phyloP scores from a whole-genome alignment of 345 rosid genomes.

The Hypericum perforatum region DNA sequence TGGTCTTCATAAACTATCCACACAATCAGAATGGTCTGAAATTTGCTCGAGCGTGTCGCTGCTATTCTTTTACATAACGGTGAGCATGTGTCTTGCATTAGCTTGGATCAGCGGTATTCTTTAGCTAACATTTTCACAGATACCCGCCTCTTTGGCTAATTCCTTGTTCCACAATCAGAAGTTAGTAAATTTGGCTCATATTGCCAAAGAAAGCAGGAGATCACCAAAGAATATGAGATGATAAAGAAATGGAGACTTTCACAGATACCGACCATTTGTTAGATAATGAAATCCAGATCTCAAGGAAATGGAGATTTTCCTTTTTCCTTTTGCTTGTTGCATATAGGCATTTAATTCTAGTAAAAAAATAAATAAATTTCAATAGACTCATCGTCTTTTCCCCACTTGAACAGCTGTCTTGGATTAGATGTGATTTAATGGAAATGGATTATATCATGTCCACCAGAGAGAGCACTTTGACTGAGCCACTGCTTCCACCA shows the following conservation, averaged over 20 bases:
- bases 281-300: no score
- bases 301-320: background rate
- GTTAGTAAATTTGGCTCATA: no score
- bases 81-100: conserved; percentile 11
- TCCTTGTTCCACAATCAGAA: no score
- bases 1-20: conserved; percentile 41
- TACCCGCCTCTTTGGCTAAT: background rate
- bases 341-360: background rate
- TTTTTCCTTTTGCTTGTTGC: background rate
- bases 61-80: conserved; percentile 38
- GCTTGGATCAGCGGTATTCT: background rate
- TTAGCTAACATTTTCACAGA: background rate
- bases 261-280: no score
- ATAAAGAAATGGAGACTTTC: no score
- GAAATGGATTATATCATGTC: conserved; percentile 38
- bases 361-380: no score
- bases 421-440: conserved; percentile 34
- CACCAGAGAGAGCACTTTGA: conserved; percentile 21
- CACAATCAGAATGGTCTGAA: conserved; percentile 32
- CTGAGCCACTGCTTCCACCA: conserved; percentile 32
- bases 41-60: conserved; percentile 37
- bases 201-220: no score
- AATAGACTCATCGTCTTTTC: no score
- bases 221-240: no score
- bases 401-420: conserved; percentile 30